A percentile compares a stretch with the other conserved stretches of the same genome.
Conservation (phyloP, 164 flowering plant genomes). For the Stephania cephalantha region DNA sequence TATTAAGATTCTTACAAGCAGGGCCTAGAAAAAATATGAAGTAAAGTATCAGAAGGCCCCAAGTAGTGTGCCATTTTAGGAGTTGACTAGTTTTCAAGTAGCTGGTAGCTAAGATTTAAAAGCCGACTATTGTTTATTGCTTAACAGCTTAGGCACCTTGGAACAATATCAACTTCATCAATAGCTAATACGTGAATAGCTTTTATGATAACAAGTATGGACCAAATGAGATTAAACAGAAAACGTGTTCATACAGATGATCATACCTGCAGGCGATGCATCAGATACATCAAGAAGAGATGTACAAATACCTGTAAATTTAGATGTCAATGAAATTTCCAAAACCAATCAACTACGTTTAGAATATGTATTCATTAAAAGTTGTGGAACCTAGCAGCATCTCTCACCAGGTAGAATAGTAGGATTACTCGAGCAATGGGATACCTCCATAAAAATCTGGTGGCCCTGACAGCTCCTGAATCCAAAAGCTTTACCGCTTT, state of each 20-base stretch:
- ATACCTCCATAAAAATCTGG: slow-evolving; percentile 95
- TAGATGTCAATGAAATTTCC: slow-evolving; percentile 7
- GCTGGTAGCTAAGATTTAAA: not conserved
- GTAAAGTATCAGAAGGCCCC: not conserved
- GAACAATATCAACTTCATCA: no score
- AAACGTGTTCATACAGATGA: not conserved
- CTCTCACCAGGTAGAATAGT: slow-evolving; percentile 72
- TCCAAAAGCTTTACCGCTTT: slow-evolving; percentile 90
- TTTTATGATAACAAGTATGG: not conserved
- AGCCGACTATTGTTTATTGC: not conserved
- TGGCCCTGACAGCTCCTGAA: slow-evolving; percentile 92
- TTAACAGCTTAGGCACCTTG: not conserved
- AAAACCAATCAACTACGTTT: not conserved
- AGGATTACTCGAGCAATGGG: slow-evolving; percentile 81
- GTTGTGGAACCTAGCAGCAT: not conserved
- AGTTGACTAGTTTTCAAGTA: not conserved
- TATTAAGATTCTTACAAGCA: no score
- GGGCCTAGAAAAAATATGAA: no score
- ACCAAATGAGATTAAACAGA: not conserved
- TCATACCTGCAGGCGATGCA: slow-evolving; percentile 95
- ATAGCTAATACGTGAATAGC: not conserved
- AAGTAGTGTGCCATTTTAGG: not conserved
- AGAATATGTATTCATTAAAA: not conserved
- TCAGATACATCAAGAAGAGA: slow-evolving; percentile 89
- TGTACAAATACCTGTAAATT: slow-evolving; percentile 91